Conservation (phyloP, 331 rosid species). For the Cydonia oblonga region DNA sequence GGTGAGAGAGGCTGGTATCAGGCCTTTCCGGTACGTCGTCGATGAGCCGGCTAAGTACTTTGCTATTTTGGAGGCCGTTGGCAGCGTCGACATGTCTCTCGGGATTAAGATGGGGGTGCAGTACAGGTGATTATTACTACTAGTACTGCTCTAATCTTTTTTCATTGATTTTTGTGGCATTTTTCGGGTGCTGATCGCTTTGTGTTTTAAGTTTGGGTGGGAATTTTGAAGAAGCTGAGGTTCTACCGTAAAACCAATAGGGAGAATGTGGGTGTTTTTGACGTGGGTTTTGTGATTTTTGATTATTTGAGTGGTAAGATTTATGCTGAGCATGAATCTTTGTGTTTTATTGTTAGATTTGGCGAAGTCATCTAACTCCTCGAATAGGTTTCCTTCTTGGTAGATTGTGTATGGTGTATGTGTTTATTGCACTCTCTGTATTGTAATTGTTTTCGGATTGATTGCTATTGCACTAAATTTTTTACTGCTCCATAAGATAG, state of each 20-base stretch:
- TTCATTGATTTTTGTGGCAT: not conserved
- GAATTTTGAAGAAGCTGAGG: no score
- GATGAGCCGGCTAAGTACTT: constrained; percentile 68
- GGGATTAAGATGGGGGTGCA: constrained; percentile 94
- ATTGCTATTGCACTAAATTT: not conserved
- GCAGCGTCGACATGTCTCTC: constrained; percentile 75
- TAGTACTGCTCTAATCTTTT: not conserved
- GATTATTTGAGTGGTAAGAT: no score
- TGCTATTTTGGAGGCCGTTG: constrained; percentile 73
- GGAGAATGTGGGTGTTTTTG: not conserved
- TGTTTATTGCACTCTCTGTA: no score
- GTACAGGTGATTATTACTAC: constrained; percentile 38
- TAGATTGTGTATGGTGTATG: not conserved
- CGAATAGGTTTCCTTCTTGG: not conserved
- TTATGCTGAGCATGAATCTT: no score
- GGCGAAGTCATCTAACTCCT: not conserved
- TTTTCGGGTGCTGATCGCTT: not conserved
- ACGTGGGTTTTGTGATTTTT: not conserved
- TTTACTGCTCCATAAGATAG: not conserved
- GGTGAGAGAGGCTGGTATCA: constrained; percentile 65
- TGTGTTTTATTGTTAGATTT: no score
- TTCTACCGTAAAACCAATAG: no score
- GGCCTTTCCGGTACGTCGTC: constrained; percentile 41
- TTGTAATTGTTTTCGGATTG: not conserved
- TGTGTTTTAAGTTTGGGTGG: not conserved